Percentiles rank a stretch among this genome's conserved stretches.
Evolutionary conservation across 176 grass and related monocot species (phyloP).

Genomic region (Oryza officinalis): DNA sequence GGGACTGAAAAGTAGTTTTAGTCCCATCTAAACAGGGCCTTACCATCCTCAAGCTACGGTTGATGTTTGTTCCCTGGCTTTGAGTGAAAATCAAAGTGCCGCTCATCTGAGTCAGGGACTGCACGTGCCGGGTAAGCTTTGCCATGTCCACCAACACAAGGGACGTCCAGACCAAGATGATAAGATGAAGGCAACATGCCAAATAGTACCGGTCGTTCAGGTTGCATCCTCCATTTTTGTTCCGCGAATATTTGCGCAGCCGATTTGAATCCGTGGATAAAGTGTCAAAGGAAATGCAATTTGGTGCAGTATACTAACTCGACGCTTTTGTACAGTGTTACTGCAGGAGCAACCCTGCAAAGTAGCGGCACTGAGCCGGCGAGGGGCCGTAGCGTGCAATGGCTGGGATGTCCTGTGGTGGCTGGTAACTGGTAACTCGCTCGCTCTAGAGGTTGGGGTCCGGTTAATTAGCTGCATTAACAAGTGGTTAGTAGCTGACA

Average conservation of each 20-base stretch:
- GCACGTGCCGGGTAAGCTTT: conserved; percentile 16
- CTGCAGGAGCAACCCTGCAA: neutral
- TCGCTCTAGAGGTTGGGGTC: conserved; percentile 1
- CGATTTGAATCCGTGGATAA: too few relatives aligned
- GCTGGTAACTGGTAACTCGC: neutral
- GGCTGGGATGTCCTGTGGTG: neutral
- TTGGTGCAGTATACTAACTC: too few relatives aligned
- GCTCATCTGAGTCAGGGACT: neutral
- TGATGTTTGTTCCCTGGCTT: neutral
- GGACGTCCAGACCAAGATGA: neutral
- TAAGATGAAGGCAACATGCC: conserved; percentile 14
- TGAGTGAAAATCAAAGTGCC: neutral
- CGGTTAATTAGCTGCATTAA: neutral
- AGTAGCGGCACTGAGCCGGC: neutral
- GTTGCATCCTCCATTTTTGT: neutral
- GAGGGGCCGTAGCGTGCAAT: neutral
- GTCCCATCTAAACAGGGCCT: too few relatives aligned
- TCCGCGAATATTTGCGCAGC: neutral
- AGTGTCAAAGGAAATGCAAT: too few relatives aligned
- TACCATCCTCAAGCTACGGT: neutral
- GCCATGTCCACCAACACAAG: neutral
- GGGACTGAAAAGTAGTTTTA: too few relatives aligned
- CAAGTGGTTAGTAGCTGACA: conserved; percentile 20
- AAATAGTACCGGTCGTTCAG: neutral
- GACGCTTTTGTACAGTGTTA: neutral